Evolutionary conservation across 169 alveolate genomes (phyloP).

Genomic region (Cyclospora cayetanensis): DNA sequence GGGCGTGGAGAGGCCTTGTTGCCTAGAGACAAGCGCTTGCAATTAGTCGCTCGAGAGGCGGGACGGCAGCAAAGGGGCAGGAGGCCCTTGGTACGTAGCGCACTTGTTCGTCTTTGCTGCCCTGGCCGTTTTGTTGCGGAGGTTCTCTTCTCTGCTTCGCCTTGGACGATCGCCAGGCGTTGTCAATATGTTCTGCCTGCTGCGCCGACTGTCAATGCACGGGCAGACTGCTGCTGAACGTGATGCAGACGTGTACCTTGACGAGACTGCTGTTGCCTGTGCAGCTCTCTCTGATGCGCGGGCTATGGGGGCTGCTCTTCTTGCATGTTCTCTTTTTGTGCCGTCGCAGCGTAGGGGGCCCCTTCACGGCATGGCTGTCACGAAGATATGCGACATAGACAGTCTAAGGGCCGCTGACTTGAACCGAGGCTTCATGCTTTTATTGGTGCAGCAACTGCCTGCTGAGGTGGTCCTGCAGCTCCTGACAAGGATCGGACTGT

Average conservation of each 20-base stretch:
- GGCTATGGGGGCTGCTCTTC: slow-evolving; percentile 1
- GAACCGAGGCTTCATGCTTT: slow-evolving; percentile 68
- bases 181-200: too few species aligned
- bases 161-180: too few species aligned
- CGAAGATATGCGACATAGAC: slow-evolving; percentile 69
- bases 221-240: too few species aligned
- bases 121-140: background rate
- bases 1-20: background rate
- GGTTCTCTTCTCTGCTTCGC: too few species aligned
- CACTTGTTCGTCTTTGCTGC: background rate
- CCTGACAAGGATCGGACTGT: slow-evolving; percentile 59
- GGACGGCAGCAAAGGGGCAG: background rate
- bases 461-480: slow-evolving; percentile 72
- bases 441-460: slow-evolving; percentile 67
- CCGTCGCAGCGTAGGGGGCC: slow-evolving; percentile 11
- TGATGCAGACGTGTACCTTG: too few species aligned
- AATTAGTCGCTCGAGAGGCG: background rate
- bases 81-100: background rate
- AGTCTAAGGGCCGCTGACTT: slow-evolving; percentile 34
- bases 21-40: background rate
- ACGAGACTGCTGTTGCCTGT: background rate
- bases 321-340: background rate
- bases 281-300: background rate
- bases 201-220: too few species aligned
- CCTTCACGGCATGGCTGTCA: background rate